Base-by-base conservation (phyloP, 768 basidiomycete species). In the Auricularia sp. region DNA sequence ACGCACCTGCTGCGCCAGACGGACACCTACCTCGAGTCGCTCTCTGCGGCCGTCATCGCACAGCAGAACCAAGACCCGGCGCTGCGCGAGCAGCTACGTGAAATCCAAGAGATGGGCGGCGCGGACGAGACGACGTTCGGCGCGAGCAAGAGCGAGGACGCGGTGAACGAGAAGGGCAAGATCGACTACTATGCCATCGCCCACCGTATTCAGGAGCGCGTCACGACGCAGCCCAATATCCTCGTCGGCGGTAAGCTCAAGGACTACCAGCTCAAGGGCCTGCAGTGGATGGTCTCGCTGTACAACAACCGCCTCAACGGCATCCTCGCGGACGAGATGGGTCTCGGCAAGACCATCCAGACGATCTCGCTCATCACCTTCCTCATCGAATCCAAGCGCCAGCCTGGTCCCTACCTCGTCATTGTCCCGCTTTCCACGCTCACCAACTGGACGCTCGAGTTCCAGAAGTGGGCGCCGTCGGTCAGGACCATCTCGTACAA, bases 221-320 rank as follows among this genome's bases (percentile, higher is more conserved):
- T 98, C 67, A 77, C 83, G 33, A 80, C 74, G 68, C 92, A 94
- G 72, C 92, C 92, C 2, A 69, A 69, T 45, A 79, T 97, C 34
- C 83, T 97, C 18, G 73, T 90, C 37, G 94, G 94, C 66, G 94
- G 94, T 58, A 92, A 87, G 1, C 80, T 98, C 71, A 98, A 97
- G 75, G 94, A 95, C 59, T 96, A 97, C 73, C 94, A 97, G 75
- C 65, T 97, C 70, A 94, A 95, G 78, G 94, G 94, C 65, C 75
- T 98, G 70, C 94, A 96, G 76, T 98, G 94, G 94, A 96, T 97
- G 94, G 94, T 98, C 70, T 92, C 90, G 75, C 80, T 97, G 77
- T 97, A 94, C 75, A 97, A 98, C 75, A 98, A 97, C 80, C 86
- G 88, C 71, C 82, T 97, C 66, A 95, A 97, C 70, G 94, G 94